Evolutionary conservation across 2,329 filamentous ascomycete species (phyloP), one percentile per base, ranked within the genome.

Genomic region (Diaporthe destruens): DNA sequence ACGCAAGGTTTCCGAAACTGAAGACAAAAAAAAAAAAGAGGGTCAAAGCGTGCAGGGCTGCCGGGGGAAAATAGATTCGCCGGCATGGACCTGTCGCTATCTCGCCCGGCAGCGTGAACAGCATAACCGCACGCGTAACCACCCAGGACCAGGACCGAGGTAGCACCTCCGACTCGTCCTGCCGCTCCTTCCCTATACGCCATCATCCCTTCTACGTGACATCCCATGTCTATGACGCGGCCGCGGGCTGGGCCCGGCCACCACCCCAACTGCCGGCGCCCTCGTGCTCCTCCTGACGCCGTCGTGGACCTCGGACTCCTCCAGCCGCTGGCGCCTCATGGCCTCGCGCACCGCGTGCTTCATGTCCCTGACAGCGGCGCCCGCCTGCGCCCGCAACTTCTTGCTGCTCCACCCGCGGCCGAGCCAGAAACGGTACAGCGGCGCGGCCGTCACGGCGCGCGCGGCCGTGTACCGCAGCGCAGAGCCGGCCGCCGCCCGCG

Each of bases 341-440:
- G 39, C 14, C 63, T 69, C 63, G 23, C 55, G 71, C 25, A 69
- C 71, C 25, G 56, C 36, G 32, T 69, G 49, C 47, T 72, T 69
- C 71, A 72, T 69, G 63, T 69, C 57, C 61, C 42, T 51, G 25
- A 69, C 63, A 20, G 36, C 49, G 23, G 11, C 47, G 18, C 71
- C 54, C 44, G 61, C 55, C 20, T 55, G 34, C 7, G 56, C 63
- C n/a, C 71, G 63, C 29, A 61, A 18, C 11, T 25, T 39, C 47
- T 53, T 69, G 71, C 71, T 72, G 29, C 39, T 16, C 42, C 55
- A 67, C 18, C 55, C 55, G 12, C 63, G 42, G 18, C 53, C 51
- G 34, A 72, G 63, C 63, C 71, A 72, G 25, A 68, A 32, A 39
- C 63, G 66, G 71, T 72, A 72, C 20, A 72, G 51, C 14, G 63